These are phyloP conservation scores for Tolypocladium inflatum DNA, from an alignment of 2,329 filamentous ascomycete species.

Conservation along the genomic window DNA sequence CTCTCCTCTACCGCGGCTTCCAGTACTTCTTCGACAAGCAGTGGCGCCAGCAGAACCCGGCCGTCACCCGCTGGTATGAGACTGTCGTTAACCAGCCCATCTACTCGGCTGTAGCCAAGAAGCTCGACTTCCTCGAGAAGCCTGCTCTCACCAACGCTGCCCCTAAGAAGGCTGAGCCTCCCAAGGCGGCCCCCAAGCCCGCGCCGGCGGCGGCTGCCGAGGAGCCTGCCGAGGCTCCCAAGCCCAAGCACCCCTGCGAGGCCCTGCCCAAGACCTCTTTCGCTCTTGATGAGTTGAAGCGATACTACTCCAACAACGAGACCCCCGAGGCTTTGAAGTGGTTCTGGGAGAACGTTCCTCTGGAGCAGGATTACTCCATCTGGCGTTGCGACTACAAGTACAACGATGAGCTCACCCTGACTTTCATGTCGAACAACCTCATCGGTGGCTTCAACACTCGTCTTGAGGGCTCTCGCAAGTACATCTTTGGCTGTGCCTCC, in stretches of 20 bases:
- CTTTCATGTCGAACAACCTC: constrained; percentile 99
- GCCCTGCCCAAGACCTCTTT: constrained; percentile 70
- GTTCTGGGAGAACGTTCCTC: constrained; percentile 96
- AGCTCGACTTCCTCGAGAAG: constrained; percentile 73
- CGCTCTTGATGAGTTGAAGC: constrained; percentile 95
- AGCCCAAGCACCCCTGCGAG: constrained; percentile 95
- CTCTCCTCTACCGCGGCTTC: constrained; percentile 79
- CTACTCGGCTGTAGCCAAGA: constrained; percentile 70
- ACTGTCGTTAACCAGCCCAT: constrained; percentile 89
- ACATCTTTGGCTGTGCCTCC: constrained; percentile 82
- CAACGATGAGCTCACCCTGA: constrained; percentile 92
- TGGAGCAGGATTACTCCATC: constrained; percentile 89
- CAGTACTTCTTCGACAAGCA: constrained; percentile 89
- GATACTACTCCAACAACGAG: constrained; percentile 95
- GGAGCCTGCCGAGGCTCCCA: constrained; percentile 52
- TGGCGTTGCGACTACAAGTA: constrained; percentile 98
- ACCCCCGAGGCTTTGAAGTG: constrained; percentile 79
- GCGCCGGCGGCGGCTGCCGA: constrained; percentile 19
- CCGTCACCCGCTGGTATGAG: constrained; percentile 86
- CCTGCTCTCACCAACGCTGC: constrained; percentile 60
- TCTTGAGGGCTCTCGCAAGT: constrained; percentile 97
- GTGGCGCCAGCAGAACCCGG: constrained; percentile 76
- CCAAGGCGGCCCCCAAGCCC: constrained; percentile 60
- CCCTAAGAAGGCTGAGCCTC: constrained; percentile 71
- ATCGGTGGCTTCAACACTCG: constrained; percentile 97